Percentiles rank a stretch among this genome's conserved stretches.
These are phyloP conservation scores for Agapanthus africanus DNA, from an alignment of 106 monocot species.

Conservation along the genomic window DNA sequence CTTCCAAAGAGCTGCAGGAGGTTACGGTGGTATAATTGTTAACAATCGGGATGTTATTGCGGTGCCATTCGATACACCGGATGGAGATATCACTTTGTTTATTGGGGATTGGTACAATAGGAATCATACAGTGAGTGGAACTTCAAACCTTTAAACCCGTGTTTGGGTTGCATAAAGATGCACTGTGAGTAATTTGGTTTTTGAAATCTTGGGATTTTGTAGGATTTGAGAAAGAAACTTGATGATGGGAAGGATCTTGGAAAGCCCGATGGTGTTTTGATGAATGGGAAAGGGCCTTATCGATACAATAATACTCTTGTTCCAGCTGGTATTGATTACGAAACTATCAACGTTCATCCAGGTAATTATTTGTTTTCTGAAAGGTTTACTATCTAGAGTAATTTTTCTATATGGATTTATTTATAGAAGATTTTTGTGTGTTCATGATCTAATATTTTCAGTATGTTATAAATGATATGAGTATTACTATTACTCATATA, in stretches of 20 bases:
- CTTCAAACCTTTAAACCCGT: neutral
- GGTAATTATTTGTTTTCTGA: slow-evolving; percentile 23
- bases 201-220: slow-evolving; percentile 1
- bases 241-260: slow-evolving; percentile 73
- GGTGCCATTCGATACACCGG: slow-evolving; percentile 59
- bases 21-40: slow-evolving; percentile 62
- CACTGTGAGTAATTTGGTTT: neutral
- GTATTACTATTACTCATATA: too few relatives aligned
- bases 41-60: slow-evolving; percentile 57
- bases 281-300: slow-evolving; percentile 85
- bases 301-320: slow-evolving; percentile 60
- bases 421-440: too few relatives aligned
- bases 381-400: neutral
- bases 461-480: too few relatives aligned
- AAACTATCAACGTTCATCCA: slow-evolving; percentile 70
- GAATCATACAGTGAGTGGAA: slow-evolving; percentile 46
- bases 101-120: slow-evolving; percentile 86
- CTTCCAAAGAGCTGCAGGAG: slow-evolving; percentile 76
- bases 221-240: slow-evolving; percentile 83
- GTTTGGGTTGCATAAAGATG: neutral
- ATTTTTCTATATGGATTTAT: neutral
- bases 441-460: too few relatives aligned
- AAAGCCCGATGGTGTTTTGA: slow-evolving; percentile 77
- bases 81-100: slow-evolving; percentile 69
- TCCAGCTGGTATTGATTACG: slow-evolving; percentile 58